Conservation (phyloP, 2,329 filamentous ascomycete genomes). For the Corinectria fuckeliana region DNA sequence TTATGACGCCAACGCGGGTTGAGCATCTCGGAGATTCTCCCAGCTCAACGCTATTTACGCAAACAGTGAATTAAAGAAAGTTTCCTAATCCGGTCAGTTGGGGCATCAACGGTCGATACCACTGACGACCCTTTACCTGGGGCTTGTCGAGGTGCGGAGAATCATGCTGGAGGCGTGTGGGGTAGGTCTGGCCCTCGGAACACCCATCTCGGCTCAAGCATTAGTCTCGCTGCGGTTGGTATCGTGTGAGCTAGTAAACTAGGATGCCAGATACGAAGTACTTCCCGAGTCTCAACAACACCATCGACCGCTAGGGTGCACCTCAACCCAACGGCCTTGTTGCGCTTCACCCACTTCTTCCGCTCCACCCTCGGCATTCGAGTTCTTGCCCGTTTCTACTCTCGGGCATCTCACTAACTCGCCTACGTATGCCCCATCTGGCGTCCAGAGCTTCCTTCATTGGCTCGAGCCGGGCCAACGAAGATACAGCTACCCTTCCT, state of each 20-base stretch:
- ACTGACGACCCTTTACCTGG: constrained; percentile 11
- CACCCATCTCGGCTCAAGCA: constrained; percentile 24
- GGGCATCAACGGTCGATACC: constrained; percentile 9
- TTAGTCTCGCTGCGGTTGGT: constrained; percentile 15
- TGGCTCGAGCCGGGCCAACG: background rate
- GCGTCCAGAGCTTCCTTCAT: background rate
- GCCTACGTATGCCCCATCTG: background rate
- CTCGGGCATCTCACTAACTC: background rate
- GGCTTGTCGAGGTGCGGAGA: constrained; percentile 37
- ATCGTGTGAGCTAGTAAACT: constrained; percentile 32
- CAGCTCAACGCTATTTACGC: background rate
- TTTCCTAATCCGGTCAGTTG: constrained; percentile 12
- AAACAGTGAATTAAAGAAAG: constrained; percentile 8
- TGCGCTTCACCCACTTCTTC: background rate
- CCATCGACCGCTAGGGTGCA: constrained; percentile 8
- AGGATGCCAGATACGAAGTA: background rate
- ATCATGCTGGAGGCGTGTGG: constrained; percentile 30
- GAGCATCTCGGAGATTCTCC: background rate
- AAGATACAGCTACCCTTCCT: background rate
- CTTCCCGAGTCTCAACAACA: background rate
- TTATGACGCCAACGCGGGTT: background rate
- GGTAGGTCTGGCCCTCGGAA: constrained; percentile 27
- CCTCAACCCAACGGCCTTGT: background rate
- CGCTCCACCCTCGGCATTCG: background rate
- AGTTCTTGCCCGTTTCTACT: background rate